A percentile compares a stretch with the other conserved stretches of the same genome.
Conservation (phyloP, 805 yeast genomes). For the Hanseniaspora nectarophila region DNA sequence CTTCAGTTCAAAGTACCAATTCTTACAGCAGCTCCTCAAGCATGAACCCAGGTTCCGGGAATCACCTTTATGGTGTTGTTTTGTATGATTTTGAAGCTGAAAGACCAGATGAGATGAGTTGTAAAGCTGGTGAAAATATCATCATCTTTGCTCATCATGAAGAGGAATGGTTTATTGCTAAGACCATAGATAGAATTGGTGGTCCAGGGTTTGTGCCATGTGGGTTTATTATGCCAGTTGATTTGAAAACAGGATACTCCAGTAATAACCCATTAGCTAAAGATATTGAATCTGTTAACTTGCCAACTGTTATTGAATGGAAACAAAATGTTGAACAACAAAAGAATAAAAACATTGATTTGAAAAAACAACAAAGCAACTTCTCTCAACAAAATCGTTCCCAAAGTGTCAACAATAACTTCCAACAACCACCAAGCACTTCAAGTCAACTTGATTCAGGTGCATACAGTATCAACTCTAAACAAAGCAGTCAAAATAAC, state of each 20-base stretch:
- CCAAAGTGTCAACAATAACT: constrained; percentile 15
- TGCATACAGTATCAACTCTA: neutral
- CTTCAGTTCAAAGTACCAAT: constrained; percentile 13
- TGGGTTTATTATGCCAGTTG: constrained; percentile 74
- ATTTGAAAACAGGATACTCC: constrained; percentile 52
- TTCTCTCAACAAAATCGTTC: constrained; percentile 17
- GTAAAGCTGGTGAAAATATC: constrained; percentile 74
- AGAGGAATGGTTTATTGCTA: constrained; percentile 95
- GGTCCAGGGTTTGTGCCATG: constrained; percentile 97
- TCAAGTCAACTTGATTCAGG: constrained; percentile 13
- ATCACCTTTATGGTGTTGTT: constrained; percentile 61
- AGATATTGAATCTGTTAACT: constrained; percentile 51
- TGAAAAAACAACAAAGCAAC: constrained; percentile 32
- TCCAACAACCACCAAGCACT: constrained; percentile 12
- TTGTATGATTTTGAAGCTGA: constrained; percentile 75
- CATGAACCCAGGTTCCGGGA: constrained; percentile 15
- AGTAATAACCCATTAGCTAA: constrained; percentile 43
- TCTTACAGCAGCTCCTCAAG: neutral
- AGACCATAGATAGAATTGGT: constrained; percentile 86
- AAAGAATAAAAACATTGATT: constrained; percentile 75
- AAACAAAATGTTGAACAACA: constrained; percentile 79
- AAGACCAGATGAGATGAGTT: constrained; percentile 69
- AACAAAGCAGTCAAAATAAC: neutral
- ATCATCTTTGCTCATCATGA: constrained; percentile 94
- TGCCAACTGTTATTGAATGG: constrained; percentile 96